Evolutionary conservation across 2,329 filamentous ascomycete genomes (phyloP), one percentile per base, ranked within the genome.

Genomic region (Paraconiothyrium sp.): DNA sequence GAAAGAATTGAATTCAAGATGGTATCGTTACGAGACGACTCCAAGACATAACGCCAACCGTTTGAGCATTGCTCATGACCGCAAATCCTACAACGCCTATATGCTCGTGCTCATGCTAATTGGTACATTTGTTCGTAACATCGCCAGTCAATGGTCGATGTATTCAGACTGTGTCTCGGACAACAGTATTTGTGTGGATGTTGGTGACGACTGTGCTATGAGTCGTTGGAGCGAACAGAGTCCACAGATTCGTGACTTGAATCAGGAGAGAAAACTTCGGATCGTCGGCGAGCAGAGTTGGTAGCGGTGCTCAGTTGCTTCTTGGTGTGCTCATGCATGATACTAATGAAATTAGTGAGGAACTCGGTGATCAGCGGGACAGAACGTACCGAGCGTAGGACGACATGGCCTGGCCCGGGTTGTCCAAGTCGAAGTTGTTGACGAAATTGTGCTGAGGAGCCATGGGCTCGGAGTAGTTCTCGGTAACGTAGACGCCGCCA

Each of bases 251-350:
- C 62, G 62, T 22, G 50, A 58, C 32, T 63, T 66, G 44, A 57
- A 35, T 51, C 54, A 58, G 54, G 44, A 61, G 68, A 30, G 65
- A 70, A 60, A 14, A 35, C 46, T 61, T 69, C 4, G 1, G 74
- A 78, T 14, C 81, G 77, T 71, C 82, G 74, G 35, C 80, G 77
- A 3, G 80, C 81, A 9, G 81, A 84, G 61, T 76, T 76, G 50
- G 81, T 80, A 0, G 82, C 82, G 49, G 76, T 79, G 54, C 76
- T 79, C 49, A 83, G 80, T 67, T 84, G 82, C 54, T 78, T 78
- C 72, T 81, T 82, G 65, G 82, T 84, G 74, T 84, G 82, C 64
- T 83, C 78, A 62, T 83, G 82, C 81, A 84, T 84, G 55, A 83
- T 76, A 54, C 82, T 83, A 7, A 75, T 67, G 13, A 6, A 52